These are phyloP conservation scores for Francoa sonchifolia DNA, from an alignment of 441 rosid genomes.

Conservation along the genomic window DNA sequence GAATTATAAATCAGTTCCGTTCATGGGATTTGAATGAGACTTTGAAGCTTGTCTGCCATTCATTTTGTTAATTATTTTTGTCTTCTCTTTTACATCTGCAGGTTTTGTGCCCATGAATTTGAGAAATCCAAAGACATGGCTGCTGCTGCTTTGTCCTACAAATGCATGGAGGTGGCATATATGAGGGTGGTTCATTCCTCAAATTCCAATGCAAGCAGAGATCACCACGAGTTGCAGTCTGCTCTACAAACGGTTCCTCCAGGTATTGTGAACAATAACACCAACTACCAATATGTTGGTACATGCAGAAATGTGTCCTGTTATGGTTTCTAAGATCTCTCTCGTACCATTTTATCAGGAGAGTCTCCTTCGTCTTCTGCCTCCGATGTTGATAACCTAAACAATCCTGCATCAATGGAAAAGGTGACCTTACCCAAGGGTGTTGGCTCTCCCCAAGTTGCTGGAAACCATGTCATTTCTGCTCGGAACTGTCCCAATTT, in stretches of 20 bases:
- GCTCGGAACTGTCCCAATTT: conserved; percentile 34
- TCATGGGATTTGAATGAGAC: not conserved
- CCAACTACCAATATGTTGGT: not conserved
- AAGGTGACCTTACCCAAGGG: conserved; percentile 40
- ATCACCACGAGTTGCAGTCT: conserved; percentile 54
- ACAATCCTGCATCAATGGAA: conserved; percentile 37
- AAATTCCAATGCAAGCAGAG: conserved; percentile 50
- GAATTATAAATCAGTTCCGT: no score
- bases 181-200: conserved; percentile 78
- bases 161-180: conserved; percentile 85
- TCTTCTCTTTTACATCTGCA: no score
- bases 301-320: not conserved
- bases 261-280: conserved; percentile 31
- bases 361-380: conserved; percentile 91
- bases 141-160: conserved; percentile 92
- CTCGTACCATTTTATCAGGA: conserved; percentile 30
- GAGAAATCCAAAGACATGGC: conserved; percentile 89
- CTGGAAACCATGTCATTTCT: conserved; percentile 36
- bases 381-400: conserved; percentile 75
- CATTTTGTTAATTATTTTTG: conserved; percentile 6
- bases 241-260: conserved; percentile 75
- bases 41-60: not conserved
- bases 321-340: not conserved
- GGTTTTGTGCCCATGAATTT: conserved; percentile 90
- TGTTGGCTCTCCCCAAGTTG: conserved; percentile 25